These are phyloP conservation scores for Sextonia rubra DNA, from an alignment of 164 flowering plant species.

Conservation along the genomic window DNA sequence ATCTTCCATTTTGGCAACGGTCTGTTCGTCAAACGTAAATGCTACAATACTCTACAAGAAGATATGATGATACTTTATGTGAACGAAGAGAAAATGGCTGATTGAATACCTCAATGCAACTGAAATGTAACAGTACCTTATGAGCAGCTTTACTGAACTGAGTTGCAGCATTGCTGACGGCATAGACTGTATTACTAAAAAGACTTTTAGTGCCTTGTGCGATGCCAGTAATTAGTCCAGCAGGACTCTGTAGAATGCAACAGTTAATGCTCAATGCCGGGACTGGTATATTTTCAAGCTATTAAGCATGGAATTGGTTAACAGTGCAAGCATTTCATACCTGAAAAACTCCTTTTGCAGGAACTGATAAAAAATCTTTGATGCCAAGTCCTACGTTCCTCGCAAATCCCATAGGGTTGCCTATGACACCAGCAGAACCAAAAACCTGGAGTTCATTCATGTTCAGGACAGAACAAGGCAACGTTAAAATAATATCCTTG, in stretches of 20 bases:
- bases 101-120: background rate
- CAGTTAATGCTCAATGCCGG: constrained; percentile 4
- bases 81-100: background rate
- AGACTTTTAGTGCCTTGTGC: constrained; percentile 92
- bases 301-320: background rate
- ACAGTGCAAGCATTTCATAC: constrained; percentile 24
- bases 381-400: constrained; percentile 83
- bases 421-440: constrained; percentile 97
- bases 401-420: constrained; percentile 96
- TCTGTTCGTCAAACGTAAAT: constrained; percentile 81
- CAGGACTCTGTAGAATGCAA: constrained; percentile 58
- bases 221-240: constrained; percentile 75
- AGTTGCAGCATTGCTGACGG: constrained; percentile 92
- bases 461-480: constrained; percentile 1
- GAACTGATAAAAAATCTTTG: constrained; percentile 86
- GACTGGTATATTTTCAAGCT: background rate
- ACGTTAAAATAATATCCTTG: background rate
- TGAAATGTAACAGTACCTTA: constrained; percentile 46
- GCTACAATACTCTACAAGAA: constrained; percentile 80
- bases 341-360: constrained; percentile 64
- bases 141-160: constrained; percentile 95
- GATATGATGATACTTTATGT: background rate
- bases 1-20: constrained; percentile 49
- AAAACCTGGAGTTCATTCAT: constrained; percentile 55
- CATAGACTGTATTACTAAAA: constrained; percentile 81